Evolutionary conservation across 805 yeast species (phyloP).

Genomic region (Saccharomycopsis amapae): DNA sequence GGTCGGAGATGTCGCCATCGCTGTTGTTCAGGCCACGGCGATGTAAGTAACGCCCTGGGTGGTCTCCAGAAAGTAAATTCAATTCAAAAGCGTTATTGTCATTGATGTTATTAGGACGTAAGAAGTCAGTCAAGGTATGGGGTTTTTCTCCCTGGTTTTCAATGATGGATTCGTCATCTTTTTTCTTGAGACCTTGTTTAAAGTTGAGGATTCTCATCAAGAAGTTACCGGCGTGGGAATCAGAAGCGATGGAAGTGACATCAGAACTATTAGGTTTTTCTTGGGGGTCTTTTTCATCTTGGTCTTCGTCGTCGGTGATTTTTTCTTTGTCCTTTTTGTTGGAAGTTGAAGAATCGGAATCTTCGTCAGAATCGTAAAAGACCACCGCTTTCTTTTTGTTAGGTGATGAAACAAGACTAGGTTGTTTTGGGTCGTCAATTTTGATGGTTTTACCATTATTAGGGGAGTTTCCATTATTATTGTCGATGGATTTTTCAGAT

Average conservation of each 20-base stretch:
- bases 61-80: constrained; percentile 7
- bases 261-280: not conserved
- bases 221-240: constrained; percentile 1
- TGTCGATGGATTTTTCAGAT: not conserved
- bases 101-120: not conserved
- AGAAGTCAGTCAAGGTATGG: not conserved
- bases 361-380: constrained; percentile 5
- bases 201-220: not conserved
- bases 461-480: not conserved
- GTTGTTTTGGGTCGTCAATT: not conserved
- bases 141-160: constrained; percentile 1
- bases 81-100: constrained; percentile 6
- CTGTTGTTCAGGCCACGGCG: not conserved
- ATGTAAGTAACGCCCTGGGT: constrained; percentile 2
- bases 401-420: not conserved
- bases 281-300: not conserved
- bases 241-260: not conserved
- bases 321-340: not conserved
- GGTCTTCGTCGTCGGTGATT: constrained; percentile 4
- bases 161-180: constrained; percentile 5
- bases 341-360: not conserved
- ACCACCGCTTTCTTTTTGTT: constrained; percentile 8
- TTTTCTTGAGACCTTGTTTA: not conserved
- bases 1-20: not conserved
- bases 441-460: not conserved